phyloP scores from a whole-genome alignment of 2,329 filamentous ascomycete genomes.

The Tolypocladium guangdongense region DNA sequence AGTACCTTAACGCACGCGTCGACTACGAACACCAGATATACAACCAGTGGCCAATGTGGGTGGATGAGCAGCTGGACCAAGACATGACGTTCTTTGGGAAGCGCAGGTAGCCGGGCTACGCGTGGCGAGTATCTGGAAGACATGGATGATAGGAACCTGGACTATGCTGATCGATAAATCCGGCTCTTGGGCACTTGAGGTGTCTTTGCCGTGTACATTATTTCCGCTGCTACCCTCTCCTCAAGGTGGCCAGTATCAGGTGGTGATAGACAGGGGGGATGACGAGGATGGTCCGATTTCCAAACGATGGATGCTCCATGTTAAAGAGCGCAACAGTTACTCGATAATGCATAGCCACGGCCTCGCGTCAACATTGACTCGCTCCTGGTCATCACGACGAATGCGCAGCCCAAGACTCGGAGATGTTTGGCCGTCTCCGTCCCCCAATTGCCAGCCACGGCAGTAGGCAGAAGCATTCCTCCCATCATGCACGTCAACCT shows the following conservation, averaged over 20 bases:
- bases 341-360: too few species aligned
- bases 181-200: too few species aligned
- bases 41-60: constrained; percentile 45
- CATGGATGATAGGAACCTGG: too few species aligned
- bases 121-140: background rate
- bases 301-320: too few species aligned
- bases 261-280: too few species aligned
- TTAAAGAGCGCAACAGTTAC: too few species aligned
- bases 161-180: too few species aligned
- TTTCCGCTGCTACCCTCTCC: too few species aligned
- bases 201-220: too few species aligned
- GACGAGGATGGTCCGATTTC: too few species aligned
- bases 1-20: constrained; percentile 36
- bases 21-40: constrained; percentile 31
- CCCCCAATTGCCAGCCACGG: background rate
- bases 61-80: constrained; percentile 35
- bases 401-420: background rate
- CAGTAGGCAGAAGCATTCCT: background rate
- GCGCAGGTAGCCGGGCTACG: constrained; percentile 2
- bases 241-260: too few species aligned
- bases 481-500: background rate
- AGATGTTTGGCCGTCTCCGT: background rate
- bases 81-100: constrained; percentile 36
- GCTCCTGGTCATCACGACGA: background rate
- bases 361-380: background rate